Evolutionary conservation across 2,329 filamentous ascomycete genomes (phyloP), one percentile per base, ranked within the genome.

Genomic region (Raffaelea ambrosiae): DNA sequence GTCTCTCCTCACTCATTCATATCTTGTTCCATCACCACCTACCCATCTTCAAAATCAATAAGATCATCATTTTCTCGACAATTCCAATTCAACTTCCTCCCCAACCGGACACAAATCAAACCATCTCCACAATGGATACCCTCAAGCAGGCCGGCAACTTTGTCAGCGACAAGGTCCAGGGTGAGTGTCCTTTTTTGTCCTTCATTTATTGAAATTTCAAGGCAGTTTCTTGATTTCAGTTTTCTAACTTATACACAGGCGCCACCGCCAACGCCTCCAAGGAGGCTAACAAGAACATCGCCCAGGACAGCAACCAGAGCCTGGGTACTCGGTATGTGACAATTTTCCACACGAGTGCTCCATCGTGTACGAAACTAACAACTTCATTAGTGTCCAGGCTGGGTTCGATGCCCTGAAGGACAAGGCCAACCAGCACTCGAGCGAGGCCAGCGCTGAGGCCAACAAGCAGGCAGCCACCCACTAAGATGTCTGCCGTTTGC

Each of bases 201-300:
- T n/a, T n/a, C n/a, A n/a, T n/a, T n/a, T n/a, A n/a, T 29, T 29
- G 26, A 29, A 29, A 11, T 10, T 36, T 26, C 4, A 21, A 10
- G 2, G 2, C 21, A 14, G 5, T 14, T 4, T 35, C 23, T n/a
- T 33, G n/a, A n/a, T n/a, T n/a, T n/a, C n/a, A n/a, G n/a, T n/a
- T n/a, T n/a, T n/a, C n/a, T n/a, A 36, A 50, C 48, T 54, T 38
- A 14, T 26, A 19, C 21, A 29, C 35, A 55, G 61, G 66, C 51
- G 63, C 70, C 48, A 65, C 69, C 57, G 35, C 49, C 41, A 45
- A 40, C 33, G 69, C 73, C 53, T 72, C 68, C 63, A 77, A 79
- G 73, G 74, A 79, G 68, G 69, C 66, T 70, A 79, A 80, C 74
- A 79, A 80, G 74, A 61, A 65, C 38, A 61, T 70, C 58, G 77